Evolutionary conservation across 306 rosid genomes (phyloP), one percentile per base, ranked within the genome.

Genomic region (Psophocarpus tetragonolobus): DNA sequence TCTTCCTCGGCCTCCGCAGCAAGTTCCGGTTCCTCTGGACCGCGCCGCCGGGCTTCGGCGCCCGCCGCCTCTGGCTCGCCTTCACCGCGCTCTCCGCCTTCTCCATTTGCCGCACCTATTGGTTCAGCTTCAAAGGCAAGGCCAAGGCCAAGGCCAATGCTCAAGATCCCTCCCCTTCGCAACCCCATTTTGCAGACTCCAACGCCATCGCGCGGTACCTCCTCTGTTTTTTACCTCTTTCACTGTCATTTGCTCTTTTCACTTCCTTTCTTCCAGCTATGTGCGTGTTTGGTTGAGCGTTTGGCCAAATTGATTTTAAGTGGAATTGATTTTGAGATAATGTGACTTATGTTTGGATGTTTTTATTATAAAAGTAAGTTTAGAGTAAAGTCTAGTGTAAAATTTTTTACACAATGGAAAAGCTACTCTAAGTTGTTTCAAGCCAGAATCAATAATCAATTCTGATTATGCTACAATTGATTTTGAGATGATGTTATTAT

Each of bases 41-140:
- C 24, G 96, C 91, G 68, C 99, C 98, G 38, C 99, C 97, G 8
- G 99, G 98, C 0, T 91, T 96, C 39, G 99, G 98, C 8, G 99
- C 98, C 17, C 94, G 97, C 8, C 89, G 99, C 1, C 87, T 96
- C 61, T 96, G 99, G 97, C 74, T 96, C 27, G 99, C 98, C 2
- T 87, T 96, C 82, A 90, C 98, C 58, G 99, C 99, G 0, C 85
- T 96, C 80, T 96, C 99, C 11, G 94, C 93, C 50, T 91, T 96
- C 85, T 95, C 99, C 20, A 79, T 95, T 54, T 86, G 90, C 75
- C 93, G 97, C 13, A 79, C 89, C 75, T 82, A 90, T 65, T 96
- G 98, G 99, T 78, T 72, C 39, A 87, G 87, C 87, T 88, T 90
- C 68, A 82, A 78, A 62, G 85, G 75, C 50, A 90, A 66, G 75